phyloP scores from a whole-genome alignment of 2,329 filamentous ascomycete genomes.

The Capronia coronata region DNA sequence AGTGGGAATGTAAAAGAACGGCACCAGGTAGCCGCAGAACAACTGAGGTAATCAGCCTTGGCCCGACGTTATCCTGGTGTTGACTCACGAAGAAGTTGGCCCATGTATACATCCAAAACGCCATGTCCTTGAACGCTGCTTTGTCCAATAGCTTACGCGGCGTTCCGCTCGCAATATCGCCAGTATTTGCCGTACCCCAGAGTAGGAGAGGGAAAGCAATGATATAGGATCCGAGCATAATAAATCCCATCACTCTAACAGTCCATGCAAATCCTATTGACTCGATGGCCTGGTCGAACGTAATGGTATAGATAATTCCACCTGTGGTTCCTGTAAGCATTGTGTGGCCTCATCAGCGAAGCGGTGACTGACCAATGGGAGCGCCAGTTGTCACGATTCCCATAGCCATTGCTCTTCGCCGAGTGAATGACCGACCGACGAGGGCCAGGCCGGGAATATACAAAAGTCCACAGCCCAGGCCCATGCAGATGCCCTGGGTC shows the following conservation, averaged over 20 bases:
- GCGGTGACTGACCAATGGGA: constrained; percentile 66
- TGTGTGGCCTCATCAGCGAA: background rate
- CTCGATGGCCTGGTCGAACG: constrained; percentile 43
- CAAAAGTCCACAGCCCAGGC: constrained; percentile 67
- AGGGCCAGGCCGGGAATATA: constrained; percentile 68
- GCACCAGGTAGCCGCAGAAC: constrained; percentile 45
- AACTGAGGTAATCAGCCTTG: constrained; percentile 7
- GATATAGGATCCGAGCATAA: constrained; percentile 31
- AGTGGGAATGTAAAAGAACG: constrained; percentile 39
- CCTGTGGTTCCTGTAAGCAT: constrained; percentile 41
- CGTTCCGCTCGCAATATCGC: constrained; percentile 35
- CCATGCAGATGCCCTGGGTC: constrained; percentile 67
- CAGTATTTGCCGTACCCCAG: constrained; percentile 27
- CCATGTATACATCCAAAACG: constrained; percentile 38
- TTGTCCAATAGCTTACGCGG: constrained; percentile 41
- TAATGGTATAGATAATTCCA: constrained; percentile 59
- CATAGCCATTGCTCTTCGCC: constrained; percentile 24
- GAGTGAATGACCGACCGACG: constrained; percentile 24
- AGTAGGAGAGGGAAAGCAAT: constrained; percentile 29
- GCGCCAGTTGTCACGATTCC: constrained; percentile 40
- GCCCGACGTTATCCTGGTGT: background rate
- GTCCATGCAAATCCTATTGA: constrained; percentile 45
- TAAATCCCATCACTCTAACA: constrained; percentile 42
- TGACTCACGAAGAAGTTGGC: constrained; percentile 32
- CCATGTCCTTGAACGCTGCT: constrained; percentile 40